Evolutionary conservation across 2,329 filamentous ascomycete species (phyloP).

Genomic region (Phialophora verrucosa): DNA sequence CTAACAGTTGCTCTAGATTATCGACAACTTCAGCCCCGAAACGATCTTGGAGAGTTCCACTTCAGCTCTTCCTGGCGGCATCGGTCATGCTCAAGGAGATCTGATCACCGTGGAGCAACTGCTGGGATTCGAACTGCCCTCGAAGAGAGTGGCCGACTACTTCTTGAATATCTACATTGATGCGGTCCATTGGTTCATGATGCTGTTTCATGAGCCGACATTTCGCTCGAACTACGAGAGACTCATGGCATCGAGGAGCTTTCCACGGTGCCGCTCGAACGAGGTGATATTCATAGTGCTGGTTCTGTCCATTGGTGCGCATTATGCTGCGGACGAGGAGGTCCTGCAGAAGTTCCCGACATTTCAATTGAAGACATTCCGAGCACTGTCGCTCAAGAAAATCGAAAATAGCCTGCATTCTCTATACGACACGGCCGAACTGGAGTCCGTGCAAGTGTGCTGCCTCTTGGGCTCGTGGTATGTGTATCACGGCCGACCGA

Average conservation of each 20-base stretch:
- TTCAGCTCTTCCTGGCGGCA: conserved; percentile 30
- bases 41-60: conserved; percentile 30
- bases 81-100: conserved; percentile 34
- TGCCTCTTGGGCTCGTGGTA: conserved; percentile 29
- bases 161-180: conserved; percentile 52
- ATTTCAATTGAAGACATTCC: conserved; percentile 33
- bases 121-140: conserved; percentile 43
- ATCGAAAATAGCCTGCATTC: conserved; percentile 48
- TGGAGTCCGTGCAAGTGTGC: conserved; percentile 32
- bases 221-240: conserved; percentile 45
- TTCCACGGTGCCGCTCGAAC: conserved; percentile 44
- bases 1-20: conserved; percentile 33
- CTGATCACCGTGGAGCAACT: conserved; percentile 36
- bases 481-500: conserved; percentile 30
- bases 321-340: conserved; percentile 45
- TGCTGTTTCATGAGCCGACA: conserved; percentile 52
- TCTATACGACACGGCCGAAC: conserved; percentile 50
- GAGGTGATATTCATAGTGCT: conserved; percentile 49
- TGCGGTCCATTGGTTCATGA: conserved; percentile 54
- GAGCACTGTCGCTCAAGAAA: conserved; percentile 31
- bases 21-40: conserved; percentile 33
- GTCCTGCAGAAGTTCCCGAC: conserved; percentile 32
- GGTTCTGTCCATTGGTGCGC: conserved; percentile 48
- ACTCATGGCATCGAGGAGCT: conserved; percentile 45
- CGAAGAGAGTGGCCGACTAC: conserved; percentile 40